Conservation (phyloP, 352 stramenopile genomes). For the Pythium pyrilobum region DNA sequence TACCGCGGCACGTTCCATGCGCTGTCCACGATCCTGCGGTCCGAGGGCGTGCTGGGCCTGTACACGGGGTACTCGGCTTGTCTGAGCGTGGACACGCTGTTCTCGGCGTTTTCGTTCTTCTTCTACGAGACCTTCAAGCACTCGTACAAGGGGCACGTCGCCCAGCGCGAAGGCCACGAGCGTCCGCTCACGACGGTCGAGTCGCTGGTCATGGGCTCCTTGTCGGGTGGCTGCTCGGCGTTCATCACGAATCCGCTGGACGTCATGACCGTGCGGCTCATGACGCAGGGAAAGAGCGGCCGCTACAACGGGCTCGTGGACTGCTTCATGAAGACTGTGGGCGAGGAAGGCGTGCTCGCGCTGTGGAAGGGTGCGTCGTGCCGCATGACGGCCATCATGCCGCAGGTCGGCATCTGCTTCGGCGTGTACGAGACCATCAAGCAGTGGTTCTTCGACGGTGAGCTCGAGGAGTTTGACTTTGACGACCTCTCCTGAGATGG, state of each 20-base stretch:
- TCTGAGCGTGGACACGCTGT: conserved; percentile 75
- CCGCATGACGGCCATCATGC: conserved; percentile 72
- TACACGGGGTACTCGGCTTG: conserved; percentile 75
- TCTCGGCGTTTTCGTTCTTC: conserved; percentile 80
- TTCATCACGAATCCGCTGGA: conserved; percentile 82
- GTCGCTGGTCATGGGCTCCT: conserved; percentile 47
- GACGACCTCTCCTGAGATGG: conserved; percentile 23
- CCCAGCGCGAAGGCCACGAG: conserved; percentile 21
- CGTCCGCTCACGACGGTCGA: conserved; percentile 41
- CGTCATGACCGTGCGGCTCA: conserved; percentile 73
- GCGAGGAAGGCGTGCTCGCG: conserved; percentile 41
- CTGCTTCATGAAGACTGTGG: conserved; percentile 54
- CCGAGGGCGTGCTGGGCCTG: conserved; percentile 56
- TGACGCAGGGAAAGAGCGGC: conserved; percentile 74
- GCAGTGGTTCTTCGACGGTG: conserved; percentile 55
- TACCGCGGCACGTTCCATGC: conserved; percentile 63
- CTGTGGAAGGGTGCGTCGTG: conserved; percentile 70
- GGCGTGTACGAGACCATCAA: conserved; percentile 86
- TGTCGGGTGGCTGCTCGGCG: conserved; percentile 54
- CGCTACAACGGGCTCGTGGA: conserved; percentile 55
- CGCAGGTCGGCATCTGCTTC: conserved; percentile 78
- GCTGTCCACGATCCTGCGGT: conserved; percentile 48
- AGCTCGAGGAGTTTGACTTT: conserved; percentile 63
- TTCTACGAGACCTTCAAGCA: conserved; percentile 75
- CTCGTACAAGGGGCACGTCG: conserved; percentile 36